These are phyloP conservation scores for Dictyostelium intermedium DNA, from an alignment of 78 protist species.

Conservation along the genomic window DNA sequence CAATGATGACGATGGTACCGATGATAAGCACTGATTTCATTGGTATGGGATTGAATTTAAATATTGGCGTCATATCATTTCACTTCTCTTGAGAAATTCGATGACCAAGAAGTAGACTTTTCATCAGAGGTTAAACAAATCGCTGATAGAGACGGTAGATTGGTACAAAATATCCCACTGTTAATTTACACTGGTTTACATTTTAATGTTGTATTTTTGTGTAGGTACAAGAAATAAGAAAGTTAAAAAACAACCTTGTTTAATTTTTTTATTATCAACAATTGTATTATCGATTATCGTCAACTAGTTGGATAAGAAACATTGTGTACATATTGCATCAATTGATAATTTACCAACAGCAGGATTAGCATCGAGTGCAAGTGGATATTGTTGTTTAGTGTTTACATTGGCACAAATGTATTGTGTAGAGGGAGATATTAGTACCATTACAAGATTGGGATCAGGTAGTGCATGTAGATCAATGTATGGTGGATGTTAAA, in stretches of 20 bases:
- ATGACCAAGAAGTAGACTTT: conserved; percentile 54
- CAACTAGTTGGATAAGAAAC: conserved; percentile 61
- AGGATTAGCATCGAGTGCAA: conserved; percentile 99
- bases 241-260: no score
- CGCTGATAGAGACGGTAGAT: conserved; percentile 87
- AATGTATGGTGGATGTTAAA: conserved; percentile 96
- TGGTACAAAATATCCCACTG: background rate
- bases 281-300: no score
- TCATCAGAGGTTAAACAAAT: conserved; percentile 84
- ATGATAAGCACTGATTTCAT: conserved; percentile 90
- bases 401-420: conserved; percentile 78
- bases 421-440: conserved; percentile 77
- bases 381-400: conserved; percentile 95
- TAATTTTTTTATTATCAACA: no score
- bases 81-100: conserved; percentile 68
- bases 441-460: conserved; percentile 92
- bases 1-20: conserved; percentile 29
- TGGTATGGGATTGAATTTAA: conserved; percentile 93
- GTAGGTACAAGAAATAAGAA: no score
- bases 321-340: conserved; percentile 87
- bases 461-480: conserved; percentile 98
- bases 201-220: no score
- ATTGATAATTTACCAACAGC: conserved; percentile 98
- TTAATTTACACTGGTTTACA: no score
- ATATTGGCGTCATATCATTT: conserved; percentile 82